A percentile compares a stretch with the other conserved stretches of the same genome.
Evolutionary conservation across 2,329 filamentous ascomycete species (phyloP).

Genomic region (Tothia fuscella): DNA sequence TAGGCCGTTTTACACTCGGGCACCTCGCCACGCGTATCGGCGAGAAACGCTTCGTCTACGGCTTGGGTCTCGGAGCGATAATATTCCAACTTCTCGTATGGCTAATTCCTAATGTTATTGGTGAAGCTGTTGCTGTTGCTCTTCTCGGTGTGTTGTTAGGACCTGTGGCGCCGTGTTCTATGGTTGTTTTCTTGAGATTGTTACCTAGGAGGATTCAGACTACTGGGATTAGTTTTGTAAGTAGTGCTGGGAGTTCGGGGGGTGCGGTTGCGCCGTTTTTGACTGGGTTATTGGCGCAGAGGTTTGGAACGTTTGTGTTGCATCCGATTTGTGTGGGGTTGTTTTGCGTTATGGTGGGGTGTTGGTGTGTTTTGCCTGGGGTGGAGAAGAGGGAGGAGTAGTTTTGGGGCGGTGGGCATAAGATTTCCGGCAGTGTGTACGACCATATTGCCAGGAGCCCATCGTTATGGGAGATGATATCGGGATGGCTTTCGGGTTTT

Average conservation of each 20-base stretch:
- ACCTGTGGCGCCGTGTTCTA: constrained; percentile 65
- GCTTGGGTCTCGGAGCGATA: constrained; percentile 47
- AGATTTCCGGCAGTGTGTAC: too few relatives aligned
- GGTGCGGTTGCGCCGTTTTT: constrained; percentile 56
- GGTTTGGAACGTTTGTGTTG: constrained; percentile 50
- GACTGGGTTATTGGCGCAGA: constrained; percentile 52
- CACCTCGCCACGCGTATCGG: constrained; percentile 55
- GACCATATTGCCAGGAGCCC: too few relatives aligned
- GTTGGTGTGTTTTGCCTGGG: constrained; percentile 50
- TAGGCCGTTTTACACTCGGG: constrained; percentile 61
- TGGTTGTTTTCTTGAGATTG: constrained; percentile 49
- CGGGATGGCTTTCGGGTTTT: too few relatives aligned
- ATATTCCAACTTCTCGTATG: constrained; percentile 67
- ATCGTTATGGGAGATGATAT: too few relatives aligned
- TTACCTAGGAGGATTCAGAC: constrained; percentile 50
- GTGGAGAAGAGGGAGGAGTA: constrained; percentile 49
- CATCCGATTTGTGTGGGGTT: constrained; percentile 54
- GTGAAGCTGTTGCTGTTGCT: constrained; percentile 35
- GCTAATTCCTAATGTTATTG: constrained; percentile 58
- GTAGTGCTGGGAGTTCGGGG: constrained; percentile 56
- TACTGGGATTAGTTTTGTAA: constrained; percentile 54
- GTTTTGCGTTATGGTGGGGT: constrained; percentile 52
- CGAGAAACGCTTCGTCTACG: constrained; percentile 57
- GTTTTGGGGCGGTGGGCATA: too few relatives aligned
- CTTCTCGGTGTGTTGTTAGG: constrained; percentile 66